These are phyloP conservation scores for Ophiostoma australiae DNA, from an alignment of 2,329 filamentous ascomycete species.

Conservation along the genomic window DNA sequence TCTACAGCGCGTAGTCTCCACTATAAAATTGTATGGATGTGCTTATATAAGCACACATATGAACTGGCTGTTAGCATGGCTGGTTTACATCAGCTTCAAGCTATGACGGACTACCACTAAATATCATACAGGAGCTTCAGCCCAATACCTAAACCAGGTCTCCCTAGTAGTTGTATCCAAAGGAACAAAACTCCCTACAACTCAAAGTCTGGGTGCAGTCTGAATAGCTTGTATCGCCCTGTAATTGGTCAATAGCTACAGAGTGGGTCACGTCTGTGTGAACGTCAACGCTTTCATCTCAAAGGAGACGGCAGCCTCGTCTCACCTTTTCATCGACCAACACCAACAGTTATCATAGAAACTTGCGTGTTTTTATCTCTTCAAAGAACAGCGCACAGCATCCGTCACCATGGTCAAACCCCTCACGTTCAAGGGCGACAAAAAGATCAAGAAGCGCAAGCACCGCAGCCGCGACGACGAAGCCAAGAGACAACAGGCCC, in stretches of 20 bases:
- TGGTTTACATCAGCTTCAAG: neutral
- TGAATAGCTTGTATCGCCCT: neutral
- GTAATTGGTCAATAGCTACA: neutral
- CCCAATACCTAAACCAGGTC: too few relatives aligned
- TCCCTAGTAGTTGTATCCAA: neutral
- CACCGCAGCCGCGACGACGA: constrained; percentile 55
- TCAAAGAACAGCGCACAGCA: neutral
- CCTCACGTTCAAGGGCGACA: constrained; percentile 94
- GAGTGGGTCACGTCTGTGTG: neutral
- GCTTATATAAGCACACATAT: neutral
- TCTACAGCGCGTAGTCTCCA: neutral
- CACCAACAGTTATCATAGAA: neutral
- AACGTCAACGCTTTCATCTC: neutral
- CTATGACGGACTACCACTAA: neutral
- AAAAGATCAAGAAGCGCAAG: constrained; percentile 90
- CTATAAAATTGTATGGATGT: neutral
- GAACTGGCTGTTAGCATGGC: neutral
- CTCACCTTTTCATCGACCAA: neutral
- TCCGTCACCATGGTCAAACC: constrained; percentile 70
- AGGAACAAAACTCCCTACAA: neutral
- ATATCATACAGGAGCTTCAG: too few relatives aligned
- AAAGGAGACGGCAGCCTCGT: neutral
- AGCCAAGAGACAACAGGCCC: constrained; percentile 40
- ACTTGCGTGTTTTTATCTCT: neutral
- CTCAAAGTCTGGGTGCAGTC: neutral